Conservation (phyloP, 371 early-diverging fungal genomes). For the Mortierella sp. region DNA sequence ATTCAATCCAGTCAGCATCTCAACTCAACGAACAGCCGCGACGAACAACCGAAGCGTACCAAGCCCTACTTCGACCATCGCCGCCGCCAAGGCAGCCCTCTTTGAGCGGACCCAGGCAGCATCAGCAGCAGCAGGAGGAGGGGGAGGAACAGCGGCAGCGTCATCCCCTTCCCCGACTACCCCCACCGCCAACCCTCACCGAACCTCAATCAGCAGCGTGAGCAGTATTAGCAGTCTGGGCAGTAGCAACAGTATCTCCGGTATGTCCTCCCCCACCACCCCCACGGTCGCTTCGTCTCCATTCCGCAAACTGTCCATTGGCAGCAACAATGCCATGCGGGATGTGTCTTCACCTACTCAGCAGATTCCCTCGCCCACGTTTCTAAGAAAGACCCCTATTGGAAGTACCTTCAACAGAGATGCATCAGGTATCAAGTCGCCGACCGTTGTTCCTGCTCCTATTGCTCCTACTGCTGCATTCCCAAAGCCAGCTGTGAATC, state of each 20-base stretch:
- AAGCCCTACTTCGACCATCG: slow-evolving; percentile 20
- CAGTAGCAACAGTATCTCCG: slow-evolving; percentile 10
- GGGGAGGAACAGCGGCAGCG: too few relatives aligned
- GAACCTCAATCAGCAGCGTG: slow-evolving; percentile 29
- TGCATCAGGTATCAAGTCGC: background rate
- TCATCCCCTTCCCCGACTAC: slow-evolving; percentile 17
- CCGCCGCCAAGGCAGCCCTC: slow-evolving; percentile 34
- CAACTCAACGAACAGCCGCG: slow-evolving; percentile 8
- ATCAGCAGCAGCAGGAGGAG: slow-evolving; percentile 7
- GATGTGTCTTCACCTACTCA: background rate
- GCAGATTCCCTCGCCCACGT: background rate
- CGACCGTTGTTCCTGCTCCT: background rate
- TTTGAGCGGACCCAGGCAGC: slow-evolving; percentile 24
- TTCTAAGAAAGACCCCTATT: slow-evolving; percentile 4
- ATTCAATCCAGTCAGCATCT: slow-evolving; percentile 19
- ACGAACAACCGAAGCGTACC: background rate
- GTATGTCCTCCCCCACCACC: slow-evolving; percentile 27
- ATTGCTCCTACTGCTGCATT: background rate
- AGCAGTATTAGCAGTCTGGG: slow-evolving; percentile 19
- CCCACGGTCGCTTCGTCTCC: slow-evolving; percentile 24
- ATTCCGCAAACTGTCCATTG: slow-evolving; percentile 30
- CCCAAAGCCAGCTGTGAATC: background rate
- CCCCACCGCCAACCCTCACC: slow-evolving; percentile 12
- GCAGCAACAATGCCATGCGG: background rate
- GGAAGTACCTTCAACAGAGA: background rate